These are phyloP conservation scores for Lactarius akahatsu DNA, from an alignment of 768 basidiomycete genomes.

Conservation along the genomic window DNA sequence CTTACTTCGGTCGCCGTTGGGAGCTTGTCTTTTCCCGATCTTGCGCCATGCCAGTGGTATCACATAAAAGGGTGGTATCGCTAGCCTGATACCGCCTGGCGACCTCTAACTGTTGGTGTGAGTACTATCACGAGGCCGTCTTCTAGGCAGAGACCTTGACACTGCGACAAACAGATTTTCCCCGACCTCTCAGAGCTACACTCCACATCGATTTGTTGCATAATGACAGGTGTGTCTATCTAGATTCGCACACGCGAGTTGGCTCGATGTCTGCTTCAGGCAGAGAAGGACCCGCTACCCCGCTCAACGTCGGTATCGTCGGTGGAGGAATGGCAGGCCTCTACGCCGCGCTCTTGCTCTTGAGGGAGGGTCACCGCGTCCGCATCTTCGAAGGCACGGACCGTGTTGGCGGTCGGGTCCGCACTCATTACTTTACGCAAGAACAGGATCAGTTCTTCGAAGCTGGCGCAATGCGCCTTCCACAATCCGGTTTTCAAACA, in stretches of 20 bases:
- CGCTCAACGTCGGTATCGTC: slow-evolving; percentile 20
- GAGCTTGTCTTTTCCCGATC: neutral
- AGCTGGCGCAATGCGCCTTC: slow-evolving; percentile 30
- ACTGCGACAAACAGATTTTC: neutral
- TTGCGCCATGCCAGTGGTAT: neutral
- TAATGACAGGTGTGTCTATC: neutral
- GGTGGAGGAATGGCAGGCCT: slow-evolving; percentile 29
- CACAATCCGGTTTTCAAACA: slow-evolving; percentile 19
- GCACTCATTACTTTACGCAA: slow-evolving; percentile 27
- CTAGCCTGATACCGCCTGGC: neutral
- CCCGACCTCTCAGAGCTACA: neutral
- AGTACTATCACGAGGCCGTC: neutral
- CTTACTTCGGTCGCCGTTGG: neutral
- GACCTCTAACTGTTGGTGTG: neutral
- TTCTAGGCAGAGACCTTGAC: neutral
- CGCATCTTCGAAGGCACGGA: slow-evolving; percentile 24
- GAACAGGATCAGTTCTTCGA: slow-evolving; percentile 30
- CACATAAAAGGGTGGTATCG: slow-evolving; percentile 2
- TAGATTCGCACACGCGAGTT: neutral
- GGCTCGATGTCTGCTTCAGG: neutral
- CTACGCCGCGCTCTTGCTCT: slow-evolving; percentile 25
- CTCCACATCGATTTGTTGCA: neutral
- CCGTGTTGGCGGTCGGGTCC: slow-evolving; percentile 27
- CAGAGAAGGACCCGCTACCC: too few species aligned
- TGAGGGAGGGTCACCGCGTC: slow-evolving; percentile 18